Conservation (phyloP, 2,329 filamentous ascomycete genomes). For the Alternaria triticina region DNA sequence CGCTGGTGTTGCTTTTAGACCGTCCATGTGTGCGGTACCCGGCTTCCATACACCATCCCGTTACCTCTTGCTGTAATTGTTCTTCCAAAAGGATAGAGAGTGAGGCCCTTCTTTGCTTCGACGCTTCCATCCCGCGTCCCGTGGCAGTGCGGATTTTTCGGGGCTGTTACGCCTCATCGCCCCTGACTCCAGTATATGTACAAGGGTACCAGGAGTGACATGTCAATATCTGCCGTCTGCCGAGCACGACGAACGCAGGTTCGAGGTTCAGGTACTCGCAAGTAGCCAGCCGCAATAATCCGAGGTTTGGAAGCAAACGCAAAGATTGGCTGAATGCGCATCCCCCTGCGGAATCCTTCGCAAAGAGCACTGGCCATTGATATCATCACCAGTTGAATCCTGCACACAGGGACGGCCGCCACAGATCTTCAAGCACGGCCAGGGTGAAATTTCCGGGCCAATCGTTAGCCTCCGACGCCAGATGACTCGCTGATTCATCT, state of each 20-base stretch:
- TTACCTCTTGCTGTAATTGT: background rate
- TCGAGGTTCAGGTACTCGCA: background rate
- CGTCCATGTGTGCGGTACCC: background rate
- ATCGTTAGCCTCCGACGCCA: background rate
- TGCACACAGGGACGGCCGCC: background rate
- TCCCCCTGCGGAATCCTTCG: background rate
- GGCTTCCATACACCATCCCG: background rate
- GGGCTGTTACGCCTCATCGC: background rate
- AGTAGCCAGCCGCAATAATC: background rate
- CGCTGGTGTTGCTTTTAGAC: background rate
- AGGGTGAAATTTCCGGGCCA: background rate
- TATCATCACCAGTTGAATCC: background rate
- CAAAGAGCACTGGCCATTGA: background rate
- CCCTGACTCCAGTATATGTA: background rate
- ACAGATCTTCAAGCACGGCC: background rate
- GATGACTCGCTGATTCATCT: background rate
- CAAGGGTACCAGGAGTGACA: background rate
- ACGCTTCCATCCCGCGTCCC: background rate
- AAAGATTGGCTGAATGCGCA: background rate
- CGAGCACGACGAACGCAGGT: background rate
- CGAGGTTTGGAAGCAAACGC: background rate
- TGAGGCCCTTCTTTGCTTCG: background rate
- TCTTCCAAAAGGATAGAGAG: background rate
- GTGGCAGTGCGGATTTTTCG: background rate
- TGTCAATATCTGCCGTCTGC: background rate